Percentiles rank a stretch among this genome's conserved stretches.
phyloP scores from a whole-genome alignment of 2,329 filamentous ascomycete species.

The Cercospora zeina region DNA sequence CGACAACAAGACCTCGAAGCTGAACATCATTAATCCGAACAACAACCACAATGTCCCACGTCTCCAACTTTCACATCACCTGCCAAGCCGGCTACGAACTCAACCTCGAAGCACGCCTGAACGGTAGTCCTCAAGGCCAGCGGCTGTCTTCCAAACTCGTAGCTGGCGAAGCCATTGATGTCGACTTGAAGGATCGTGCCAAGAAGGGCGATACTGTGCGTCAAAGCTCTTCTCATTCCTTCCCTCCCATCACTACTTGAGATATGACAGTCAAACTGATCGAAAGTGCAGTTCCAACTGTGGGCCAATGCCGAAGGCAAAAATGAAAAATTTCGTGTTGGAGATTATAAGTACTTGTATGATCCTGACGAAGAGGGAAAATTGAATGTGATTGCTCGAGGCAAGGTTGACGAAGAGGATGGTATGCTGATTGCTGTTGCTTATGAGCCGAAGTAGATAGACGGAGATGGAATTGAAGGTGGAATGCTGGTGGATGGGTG shows the following conservation, averaged over 20 bases:
- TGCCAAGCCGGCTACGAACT: conserved; percentile 7
- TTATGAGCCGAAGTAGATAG: conserved; percentile 6
- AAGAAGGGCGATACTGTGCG: conserved; percentile 1
- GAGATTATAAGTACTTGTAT: conserved; percentile 4
- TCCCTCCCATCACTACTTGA: background rate
- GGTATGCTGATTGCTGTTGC: background rate
- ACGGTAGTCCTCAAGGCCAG: background rate
- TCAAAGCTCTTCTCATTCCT: background rate
- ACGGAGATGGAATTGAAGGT: background rate
- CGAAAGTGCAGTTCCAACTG: background rate
- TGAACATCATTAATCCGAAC: background rate
- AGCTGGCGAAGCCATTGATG: background rate
- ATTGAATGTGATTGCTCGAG: background rate
- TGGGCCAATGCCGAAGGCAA: background rate
- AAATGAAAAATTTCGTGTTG: background rate
- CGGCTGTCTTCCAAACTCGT: background rate
- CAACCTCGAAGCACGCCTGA: conserved; percentile 8
- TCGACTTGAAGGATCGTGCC: background rate
- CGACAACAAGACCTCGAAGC: too few species aligned
- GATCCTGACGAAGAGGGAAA: background rate
- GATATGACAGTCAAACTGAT: background rate
- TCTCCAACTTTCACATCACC: conserved; percentile 2
- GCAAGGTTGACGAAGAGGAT: background rate
- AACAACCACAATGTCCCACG: background rate
- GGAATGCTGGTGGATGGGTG: background rate